Evolutionary conservation across 164 flowering plant genomes (phyloP).

Genomic region (Vitis cinerea): DNA sequence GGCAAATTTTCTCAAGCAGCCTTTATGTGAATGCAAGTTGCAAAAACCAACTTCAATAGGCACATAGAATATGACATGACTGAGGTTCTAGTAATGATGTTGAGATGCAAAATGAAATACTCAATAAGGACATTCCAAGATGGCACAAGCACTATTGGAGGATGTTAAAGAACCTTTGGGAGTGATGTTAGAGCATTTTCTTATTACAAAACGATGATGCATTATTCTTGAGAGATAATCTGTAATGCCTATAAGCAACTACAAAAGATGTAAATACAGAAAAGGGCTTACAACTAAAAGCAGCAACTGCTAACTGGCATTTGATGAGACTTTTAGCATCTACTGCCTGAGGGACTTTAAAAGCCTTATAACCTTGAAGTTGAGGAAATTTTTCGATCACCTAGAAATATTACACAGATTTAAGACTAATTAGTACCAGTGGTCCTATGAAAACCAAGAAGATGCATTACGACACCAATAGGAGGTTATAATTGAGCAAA

Average conservation of each 20-base stretch:
- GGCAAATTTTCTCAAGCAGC: too few relatives aligned
- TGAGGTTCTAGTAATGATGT: not conserved
- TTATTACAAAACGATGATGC: not conserved
- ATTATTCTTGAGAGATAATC: not conserved
- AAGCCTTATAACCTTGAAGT: constrained; percentile 52
- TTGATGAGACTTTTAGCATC: constrained; percentile 61
- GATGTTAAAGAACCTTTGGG: not conserved
- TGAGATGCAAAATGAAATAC: not conserved
- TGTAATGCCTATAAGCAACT: not conserved
- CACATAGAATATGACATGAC: not conserved
- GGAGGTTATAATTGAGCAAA: not conserved
- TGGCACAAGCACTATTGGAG: too few relatives aligned
- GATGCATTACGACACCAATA: too few relatives aligned
- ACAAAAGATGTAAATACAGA: constrained; percentile 1
- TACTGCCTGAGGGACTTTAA: constrained; percentile 40
- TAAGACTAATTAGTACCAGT: not conserved
- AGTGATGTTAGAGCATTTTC: not conserved
- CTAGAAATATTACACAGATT: constrained; percentile 32
- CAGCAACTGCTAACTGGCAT: constrained; percentile 77
- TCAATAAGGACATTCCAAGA: not conserved
- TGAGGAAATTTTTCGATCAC: constrained; percentile 85
- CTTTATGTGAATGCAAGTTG: too few relatives aligned
- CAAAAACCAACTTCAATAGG: not conserved
- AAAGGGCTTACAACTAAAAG: constrained; percentile 47
- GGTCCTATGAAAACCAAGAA: not conserved